Percentiles rank a stretch among this genome's conserved stretches.
phyloP scores from a whole-genome alignment of 768 basidiomycete genomes.

The Psilocybe tampanensis region DNA sequence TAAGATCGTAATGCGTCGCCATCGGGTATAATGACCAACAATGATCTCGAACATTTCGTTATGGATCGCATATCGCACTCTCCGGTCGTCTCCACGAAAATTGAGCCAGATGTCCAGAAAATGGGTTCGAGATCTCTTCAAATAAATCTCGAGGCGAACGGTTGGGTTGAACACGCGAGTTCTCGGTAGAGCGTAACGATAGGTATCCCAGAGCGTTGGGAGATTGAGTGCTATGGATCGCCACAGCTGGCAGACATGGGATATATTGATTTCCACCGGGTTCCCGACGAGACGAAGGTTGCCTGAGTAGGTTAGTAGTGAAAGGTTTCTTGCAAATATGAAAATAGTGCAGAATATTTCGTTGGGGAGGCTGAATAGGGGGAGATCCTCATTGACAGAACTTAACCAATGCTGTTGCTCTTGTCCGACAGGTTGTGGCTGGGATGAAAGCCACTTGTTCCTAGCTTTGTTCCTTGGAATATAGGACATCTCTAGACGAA shows the following conservation, averaged over 20 bases:
- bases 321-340: background rate
- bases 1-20: background rate
- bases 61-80: background rate
- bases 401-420: too few species aligned
- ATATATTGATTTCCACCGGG: background rate
- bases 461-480: too few species aligned
- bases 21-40: background rate
- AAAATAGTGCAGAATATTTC: background rate
- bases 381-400: background rate
- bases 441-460: too few species aligned
- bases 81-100: background rate
- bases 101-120: background rate
- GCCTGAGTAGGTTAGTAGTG: background rate
- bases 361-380: background rate
- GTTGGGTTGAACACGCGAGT: background rate
- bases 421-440: too few species aligned
- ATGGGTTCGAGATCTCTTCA: background rate
- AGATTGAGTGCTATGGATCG: background rate
- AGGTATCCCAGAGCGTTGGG: background rate
- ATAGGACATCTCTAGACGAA: too few species aligned
- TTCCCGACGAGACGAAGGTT: background rate
- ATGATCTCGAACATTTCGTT: background rate
- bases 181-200: background rate
- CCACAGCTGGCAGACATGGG: slow-evolving; percentile 1
- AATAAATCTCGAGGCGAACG: background rate